phyloP scores from a whole-genome alignment of 495 filamentous ascomycete species.

The Rhypophila decipiens region DNA sequence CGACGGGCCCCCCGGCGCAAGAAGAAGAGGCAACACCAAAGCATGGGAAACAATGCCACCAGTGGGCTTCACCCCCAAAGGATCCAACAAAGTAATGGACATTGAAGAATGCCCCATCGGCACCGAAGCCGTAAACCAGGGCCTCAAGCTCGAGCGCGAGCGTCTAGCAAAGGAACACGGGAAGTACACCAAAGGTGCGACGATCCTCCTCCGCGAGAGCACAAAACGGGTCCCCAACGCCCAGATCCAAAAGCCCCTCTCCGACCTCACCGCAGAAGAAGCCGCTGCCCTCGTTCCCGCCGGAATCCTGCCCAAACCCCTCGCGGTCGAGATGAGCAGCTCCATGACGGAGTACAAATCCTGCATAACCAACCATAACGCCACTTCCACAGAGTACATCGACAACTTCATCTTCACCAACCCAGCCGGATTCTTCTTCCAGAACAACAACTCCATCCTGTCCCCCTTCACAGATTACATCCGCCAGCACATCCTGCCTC shows the following conservation, averaged over 20 bases:
- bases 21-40: constrained; percentile 32
- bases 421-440: constrained; percentile 91
- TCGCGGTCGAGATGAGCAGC: constrained; percentile 26
- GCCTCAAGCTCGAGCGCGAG: constrained; percentile 66
- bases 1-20: constrained; percentile 54
- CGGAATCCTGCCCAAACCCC: constrained; percentile 3
- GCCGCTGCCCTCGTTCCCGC: constrained; percentile 9
- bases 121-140: constrained; percentile 72
- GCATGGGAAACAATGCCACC: constrained; percentile 53
- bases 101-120: constrained; percentile 97
- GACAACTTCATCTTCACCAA: constrained; percentile 81
- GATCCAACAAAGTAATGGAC: constrained; percentile 65
- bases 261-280: constrained; percentile 12
- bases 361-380: constrained; percentile 81
- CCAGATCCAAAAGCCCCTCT: constrained; percentile 9
- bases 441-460: constrained; percentile 99
- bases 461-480: constrained; percentile 83
- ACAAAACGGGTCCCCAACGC: constrained; percentile 62
- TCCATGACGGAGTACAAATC: constrained; percentile 68
- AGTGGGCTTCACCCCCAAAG: constrained; percentile 88
- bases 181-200: constrained; percentile 75
- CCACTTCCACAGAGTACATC: constrained; percentile 74
- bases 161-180: constrained; percentile 62
- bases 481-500: constrained; percentile 66
- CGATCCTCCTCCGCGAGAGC: constrained; percentile 79